phyloP scores from a whole-genome alignment of 1,284 basidiomycete genomes.

The Microbotryum scabiosae region DNA sequence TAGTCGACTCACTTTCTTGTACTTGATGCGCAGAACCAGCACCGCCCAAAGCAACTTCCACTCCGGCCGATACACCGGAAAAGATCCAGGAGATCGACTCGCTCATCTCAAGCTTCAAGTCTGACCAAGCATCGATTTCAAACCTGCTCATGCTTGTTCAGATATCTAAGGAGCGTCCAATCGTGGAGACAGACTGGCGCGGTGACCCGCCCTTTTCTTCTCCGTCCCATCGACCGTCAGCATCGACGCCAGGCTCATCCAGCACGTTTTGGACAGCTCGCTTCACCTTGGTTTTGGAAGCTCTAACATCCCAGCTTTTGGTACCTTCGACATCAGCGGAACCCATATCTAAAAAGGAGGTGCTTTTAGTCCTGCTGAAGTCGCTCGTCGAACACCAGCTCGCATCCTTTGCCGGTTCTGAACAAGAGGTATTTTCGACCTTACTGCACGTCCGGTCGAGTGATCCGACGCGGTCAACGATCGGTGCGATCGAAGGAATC shows the following conservation, averaged over 20 bases:
- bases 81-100: constrained; percentile 6
- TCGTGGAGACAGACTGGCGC: constrained; percentile 4
- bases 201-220: too few relatives aligned
- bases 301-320: too few relatives aligned
- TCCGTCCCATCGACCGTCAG: too few relatives aligned
- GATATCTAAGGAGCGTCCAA: constrained; percentile 13
- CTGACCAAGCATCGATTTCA: neutral
- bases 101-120: neutral
- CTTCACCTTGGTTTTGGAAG: too few relatives aligned
- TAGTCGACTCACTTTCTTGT: neutral
- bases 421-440: constrained; percentile 39
- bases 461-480: constrained; percentile 40
- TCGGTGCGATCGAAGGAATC: constrained; percentile 53
- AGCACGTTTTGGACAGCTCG: too few relatives aligned
- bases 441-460: constrained; percentile 55
- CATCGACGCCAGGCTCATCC: too few relatives aligned
- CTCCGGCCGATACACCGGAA: neutral
- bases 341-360: constrained; percentile 1
- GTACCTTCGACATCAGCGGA: neutral
- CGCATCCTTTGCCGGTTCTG: constrained; percentile 17
- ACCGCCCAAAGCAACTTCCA: neutral
- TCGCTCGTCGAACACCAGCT: constrained; percentile 30
- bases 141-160: constrained; percentile 4
- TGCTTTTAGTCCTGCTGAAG: constrained; percentile 14
- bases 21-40: neutral